Base-by-base conservation (phyloP, 2,329 filamentous ascomycete genomes). In the Botrytis squamosa region DNA sequence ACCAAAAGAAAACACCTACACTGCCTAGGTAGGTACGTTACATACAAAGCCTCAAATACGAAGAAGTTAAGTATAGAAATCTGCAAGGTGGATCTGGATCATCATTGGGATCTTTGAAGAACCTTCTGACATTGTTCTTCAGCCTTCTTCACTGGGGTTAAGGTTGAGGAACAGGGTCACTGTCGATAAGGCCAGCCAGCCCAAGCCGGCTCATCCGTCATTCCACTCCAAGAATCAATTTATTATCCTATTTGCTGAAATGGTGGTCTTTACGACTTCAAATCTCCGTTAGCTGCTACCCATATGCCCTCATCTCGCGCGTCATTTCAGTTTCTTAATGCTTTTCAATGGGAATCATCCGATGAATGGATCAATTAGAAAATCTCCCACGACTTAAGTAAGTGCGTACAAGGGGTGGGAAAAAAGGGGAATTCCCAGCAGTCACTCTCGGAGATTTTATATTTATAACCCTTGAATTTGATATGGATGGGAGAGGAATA, bases 51-150 rank as follows among this genome's bases (percentile, higher is more conserved):
- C 20, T 40, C 40, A 64, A 44, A 68, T 68, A 70, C 42, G 10
- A 46, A 16, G 9, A 46, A 18, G 22, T 64, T 16, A 40, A 29
- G 33, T 68, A 55, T 68, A 71, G 73, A 40, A 52, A 59, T 72
- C 46, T 59, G 60, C 60, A 65, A 40, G 16, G 44, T 71, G 46
- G n/a, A 67, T 67, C 38, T 25, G 29, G 74, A 76, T 77, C 76
- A 75, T 72, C 52, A 62, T 59, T 44, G 55, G 70, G 73, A 74
- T 77, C 74, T 67, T 60, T 33, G n/a, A 33, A 62, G 59, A 69
- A 33, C 12, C 68, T 66, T 71, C 59, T 29, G 42, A 46, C 59
- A 72, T 59, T 38, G 36, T 72, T 74, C 73, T 72, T 72, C 73
- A 74, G 73, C 73, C 73, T 46, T 62, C 29, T 64, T 62, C 55